Evolutionary conservation across 1,284 basidiomycete species (phyloP).

Genomic region (Malassezia globosa): DNA sequence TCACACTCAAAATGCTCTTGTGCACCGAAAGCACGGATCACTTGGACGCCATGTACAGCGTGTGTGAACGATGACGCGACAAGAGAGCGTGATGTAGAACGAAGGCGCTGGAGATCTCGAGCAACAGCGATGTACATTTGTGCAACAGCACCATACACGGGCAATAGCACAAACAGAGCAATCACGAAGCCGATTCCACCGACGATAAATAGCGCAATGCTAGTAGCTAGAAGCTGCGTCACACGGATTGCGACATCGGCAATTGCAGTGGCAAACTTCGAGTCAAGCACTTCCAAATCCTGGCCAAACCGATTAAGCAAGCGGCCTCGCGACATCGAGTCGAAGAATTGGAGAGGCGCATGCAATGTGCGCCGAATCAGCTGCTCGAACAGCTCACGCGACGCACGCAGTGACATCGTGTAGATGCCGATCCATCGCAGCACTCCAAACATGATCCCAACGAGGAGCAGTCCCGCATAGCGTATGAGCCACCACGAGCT

Average conservation of each 20-base stretch:
- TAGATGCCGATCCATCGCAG: conserved; percentile 15
- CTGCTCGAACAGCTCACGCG: conserved; percentile 22
- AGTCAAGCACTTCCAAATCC: conserved; percentile 52
- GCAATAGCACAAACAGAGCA: conserved; percentile 47
- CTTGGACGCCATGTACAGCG: conserved; percentile 49
- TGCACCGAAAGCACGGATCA: conserved; percentile 52
- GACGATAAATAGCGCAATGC: conserved; percentile 26
- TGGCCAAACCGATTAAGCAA: conserved; percentile 52
- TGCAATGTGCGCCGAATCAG: conserved; percentile 29
- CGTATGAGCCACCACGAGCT: conserved; percentile 13
- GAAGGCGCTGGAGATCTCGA: conserved; percentile 49
- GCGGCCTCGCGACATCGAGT: conserved; percentile 47
- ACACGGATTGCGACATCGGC: conserved; percentile 16
- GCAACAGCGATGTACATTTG: conserved; percentile 50
- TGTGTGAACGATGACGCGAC: conserved; percentile 48
- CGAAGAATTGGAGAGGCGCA: conserved; percentile 34
- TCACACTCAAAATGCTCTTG: conserved; percentile 50
- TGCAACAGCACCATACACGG: conserved; percentile 49
- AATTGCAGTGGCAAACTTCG: conserved; percentile 31
- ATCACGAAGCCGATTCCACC: conserved; percentile 48
- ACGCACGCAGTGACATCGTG: conserved; percentile 19
- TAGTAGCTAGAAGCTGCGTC: conserved; percentile 46
- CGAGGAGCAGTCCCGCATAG: conserved; percentile 19
- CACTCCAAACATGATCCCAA: conserved; percentile 41
- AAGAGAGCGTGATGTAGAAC: conserved; percentile 42